Evolutionary conservation across 495 filamentous ascomycete genomes (phyloP), one percentile per base, ranked within the genome.

Genomic region (Hypomontagnella submonticulosa): DNA sequence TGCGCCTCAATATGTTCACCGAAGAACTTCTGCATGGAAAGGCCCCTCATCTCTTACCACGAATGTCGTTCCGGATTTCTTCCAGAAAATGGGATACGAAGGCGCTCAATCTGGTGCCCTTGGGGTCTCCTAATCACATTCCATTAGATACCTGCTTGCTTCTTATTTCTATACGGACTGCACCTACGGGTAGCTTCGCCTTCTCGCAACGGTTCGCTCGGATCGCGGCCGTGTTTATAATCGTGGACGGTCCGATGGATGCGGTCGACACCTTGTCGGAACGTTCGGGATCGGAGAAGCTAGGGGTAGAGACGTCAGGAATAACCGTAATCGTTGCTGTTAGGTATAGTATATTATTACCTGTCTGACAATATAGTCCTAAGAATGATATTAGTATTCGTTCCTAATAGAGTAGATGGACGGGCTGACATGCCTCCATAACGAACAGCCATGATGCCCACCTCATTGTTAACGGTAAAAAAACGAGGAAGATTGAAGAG

Each of bases 181-280:
- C 40, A 46, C 56, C 16, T 57, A 76, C 74, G 73, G 30, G 79
- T 79, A 16, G 79, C 79, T 42, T 81, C 79, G 18, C 79, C 79
- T 12, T 66, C 74, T 10, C 73, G 65, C 8, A 81, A 38, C 23
- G 79, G 78, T 27, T 80, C 79, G 58, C 61, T 71, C 8, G 78
- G 78, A 50, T 80, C 65, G 4, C 78, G 75, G 6, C 76, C 79
- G 46, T 80, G 47, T 37, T 73, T 68, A n/a, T 69, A 36, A 34
- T 80, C 74, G 32, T 80, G 58, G 18, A 81, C 70, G 5, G 65
- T 70, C 8, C 70, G 68, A 30, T 81, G 78, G 30, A 81, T 75
- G 4, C 72, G 65, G 33, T 69, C 73, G 19, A 81, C 79, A 27
- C 74, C 75, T 43, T 70, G 73, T 38, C 80, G 79, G 59, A 80